Conservation (phyloP, 108 stramenopile species). For the Nitzschia sp. region DNA sequence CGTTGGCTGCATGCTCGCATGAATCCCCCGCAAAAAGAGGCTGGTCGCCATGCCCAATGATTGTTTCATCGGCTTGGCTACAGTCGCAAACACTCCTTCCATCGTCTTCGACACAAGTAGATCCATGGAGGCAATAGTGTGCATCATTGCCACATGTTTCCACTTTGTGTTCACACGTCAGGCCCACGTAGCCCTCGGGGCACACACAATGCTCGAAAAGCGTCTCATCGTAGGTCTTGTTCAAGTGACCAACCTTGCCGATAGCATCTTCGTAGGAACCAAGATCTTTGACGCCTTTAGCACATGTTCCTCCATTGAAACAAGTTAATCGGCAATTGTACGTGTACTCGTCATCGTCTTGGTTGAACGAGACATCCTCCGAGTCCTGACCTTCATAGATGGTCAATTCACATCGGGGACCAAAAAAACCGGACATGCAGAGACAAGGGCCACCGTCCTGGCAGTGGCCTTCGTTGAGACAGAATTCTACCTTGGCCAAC, state of each 20-base stretch:
- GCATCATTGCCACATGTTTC: conserved; percentile 32
- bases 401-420: conserved; percentile 13
- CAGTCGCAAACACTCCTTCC: conserved; percentile 46
- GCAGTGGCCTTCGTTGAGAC: conserved; percentile 37
- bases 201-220: conserved; percentile 63
- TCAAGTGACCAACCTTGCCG: conserved; percentile 29
- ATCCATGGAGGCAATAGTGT: conserved; percentile 52
- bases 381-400: conserved; percentile 3
- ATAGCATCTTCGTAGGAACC: conserved; percentile 15
- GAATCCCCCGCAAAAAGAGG: conserved; percentile 41
- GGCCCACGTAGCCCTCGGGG: conserved; percentile 41
- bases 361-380: not conserved
- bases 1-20: conserved; percentile 45
- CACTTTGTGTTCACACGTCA: conserved; percentile 38
- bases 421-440: conserved; percentile 14
- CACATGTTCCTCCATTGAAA: conserved; percentile 39
- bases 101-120: conserved; percentile 32
- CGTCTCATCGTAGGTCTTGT: conserved; percentile 24
- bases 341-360: not conserved
- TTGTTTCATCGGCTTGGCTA: conserved; percentile 25
- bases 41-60: conserved; percentile 5
- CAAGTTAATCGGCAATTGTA: conserved; percentile 27
- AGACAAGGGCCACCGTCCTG: not conserved
- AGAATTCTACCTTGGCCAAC: conserved; percentile 14
- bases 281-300: conserved; percentile 37